Evolutionary conservation across 1,284 basidiomycete genomes (phyloP), one percentile per base, ranked within the genome.

Genomic region (Cutaneotrichosporon cutaneum): DNA sequence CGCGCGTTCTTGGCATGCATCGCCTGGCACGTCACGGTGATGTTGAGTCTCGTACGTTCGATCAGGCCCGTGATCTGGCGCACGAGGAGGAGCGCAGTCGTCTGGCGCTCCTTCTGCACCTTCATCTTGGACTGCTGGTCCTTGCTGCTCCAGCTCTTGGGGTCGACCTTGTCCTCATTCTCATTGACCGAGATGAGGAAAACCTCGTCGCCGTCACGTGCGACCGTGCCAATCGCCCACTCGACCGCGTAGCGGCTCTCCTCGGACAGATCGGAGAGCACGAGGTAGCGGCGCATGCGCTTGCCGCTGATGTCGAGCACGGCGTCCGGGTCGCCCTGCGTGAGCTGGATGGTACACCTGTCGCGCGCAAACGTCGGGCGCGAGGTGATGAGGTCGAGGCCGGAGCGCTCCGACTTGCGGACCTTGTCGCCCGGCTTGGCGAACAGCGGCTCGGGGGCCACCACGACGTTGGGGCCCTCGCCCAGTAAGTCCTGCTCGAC

Each of bases 221-320:
- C 81, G 0, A 98, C 95, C 0, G 95, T 98, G 6, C 95, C 95
- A 64, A 98, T 94, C 0, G 90, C 93, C 92, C 93, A 95, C 76
- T 95, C 92, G 8, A 95, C 85, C 0, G 94, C 93, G 78, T 92
- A 96, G 39, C 89, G 83, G 78, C 87, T 88, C 81, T 96, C 94
- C 69, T 96, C 90, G 67, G 90, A 93, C 70, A 98, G 78, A 83
- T 99, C 95, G 72, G 92, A 95, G 3, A 92, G 90, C 21, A 98
- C 89, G 7, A 97, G 83, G 77, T 98, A 99, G 50, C 85, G 84
- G 70, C 87, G 86, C 65, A 82, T 77, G 35, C 85, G 84, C 68
- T 89, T 83, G 32, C 83, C 84, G 21, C 76, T 80, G 61, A 79
- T 71, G 47, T 83, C 84, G 39, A 86, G 75, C 44, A 83, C 83